These are phyloP conservation scores for Fusarium armeniacum DNA, from an alignment of 2,329 filamentous ascomycete species.

Conservation along the genomic window DNA sequence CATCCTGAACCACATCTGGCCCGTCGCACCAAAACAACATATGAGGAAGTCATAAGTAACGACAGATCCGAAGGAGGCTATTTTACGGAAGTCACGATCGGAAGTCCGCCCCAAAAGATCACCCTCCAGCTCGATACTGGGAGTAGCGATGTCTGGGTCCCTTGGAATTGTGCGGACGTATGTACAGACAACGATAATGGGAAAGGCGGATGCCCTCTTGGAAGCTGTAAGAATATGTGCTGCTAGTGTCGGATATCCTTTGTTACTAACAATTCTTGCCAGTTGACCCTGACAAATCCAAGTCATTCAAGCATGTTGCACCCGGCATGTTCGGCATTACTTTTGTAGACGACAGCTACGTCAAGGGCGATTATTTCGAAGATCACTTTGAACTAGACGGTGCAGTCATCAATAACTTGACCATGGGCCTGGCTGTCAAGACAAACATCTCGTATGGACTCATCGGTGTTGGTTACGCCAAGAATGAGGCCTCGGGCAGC, in stretches of 20 bases:
- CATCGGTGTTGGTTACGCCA: slow-evolving; percentile 71
- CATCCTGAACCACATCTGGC: slow-evolving; percentile 50
- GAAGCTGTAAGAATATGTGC: slow-evolving; percentile 60
- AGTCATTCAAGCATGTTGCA: slow-evolving; percentile 61
- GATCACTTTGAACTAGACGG: slow-evolving; percentile 70
- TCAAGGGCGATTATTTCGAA: slow-evolving; percentile 70
- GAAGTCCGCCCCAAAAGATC: slow-evolving; percentile 69
- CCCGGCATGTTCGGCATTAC: slow-evolving; percentile 67
- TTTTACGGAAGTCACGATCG: slow-evolving; percentile 69
- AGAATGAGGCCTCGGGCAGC: slow-evolving; percentile 63
- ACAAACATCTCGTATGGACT: slow-evolving; percentile 70
- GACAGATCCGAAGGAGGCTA: slow-evolving; percentile 63
- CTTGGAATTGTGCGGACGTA: slow-evolving; percentile 55
- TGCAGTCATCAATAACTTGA: slow-evolving; percentile 65
- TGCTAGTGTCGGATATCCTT: neutral
- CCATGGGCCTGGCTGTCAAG: slow-evolving; percentile 69
- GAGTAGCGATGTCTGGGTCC: slow-evolving; percentile 75
- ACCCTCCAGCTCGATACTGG: slow-evolving; percentile 74
- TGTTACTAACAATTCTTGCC: slow-evolving; percentile 41
- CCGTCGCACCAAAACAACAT: slow-evolving; percentile 57
- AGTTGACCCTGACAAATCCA: slow-evolving; percentile 64
- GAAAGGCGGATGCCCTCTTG: slow-evolving; percentile 57
- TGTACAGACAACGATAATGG: slow-evolving; percentile 53
- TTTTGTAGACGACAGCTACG: slow-evolving; percentile 72
- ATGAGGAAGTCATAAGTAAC: slow-evolving; percentile 62